Conservation (phyloP, 495 filamentous ascomycete species). For the Pseudoneurospora amorphoporcata region DNA sequence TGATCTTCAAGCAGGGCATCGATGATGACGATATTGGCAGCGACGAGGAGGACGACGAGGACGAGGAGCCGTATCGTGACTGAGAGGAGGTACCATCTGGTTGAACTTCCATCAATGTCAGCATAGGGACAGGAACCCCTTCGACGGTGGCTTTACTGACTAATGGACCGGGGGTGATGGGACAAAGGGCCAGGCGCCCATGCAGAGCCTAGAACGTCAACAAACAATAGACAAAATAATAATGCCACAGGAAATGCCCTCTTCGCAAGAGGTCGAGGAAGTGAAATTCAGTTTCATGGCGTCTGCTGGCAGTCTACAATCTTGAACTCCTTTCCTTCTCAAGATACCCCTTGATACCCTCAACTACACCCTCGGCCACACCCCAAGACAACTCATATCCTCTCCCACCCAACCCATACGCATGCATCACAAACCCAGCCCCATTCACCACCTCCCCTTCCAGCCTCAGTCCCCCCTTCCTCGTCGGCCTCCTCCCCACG, state of each 20-base stretch:
- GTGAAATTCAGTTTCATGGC: background rate
- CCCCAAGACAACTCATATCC: slow-evolving; percentile 46
- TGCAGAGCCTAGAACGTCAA: background rate
- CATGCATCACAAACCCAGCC: slow-evolving; percentile 42
- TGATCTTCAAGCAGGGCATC: slow-evolving; percentile 44
- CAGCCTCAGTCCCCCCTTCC: slow-evolving; percentile 31
- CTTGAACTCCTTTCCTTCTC: slow-evolving; percentile 1
- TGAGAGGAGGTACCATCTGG: background rate
- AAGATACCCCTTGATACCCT: slow-evolving; percentile 19
- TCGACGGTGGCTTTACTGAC: background rate
- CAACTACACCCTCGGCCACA: slow-evolving; percentile 30
- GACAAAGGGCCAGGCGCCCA: background rate
- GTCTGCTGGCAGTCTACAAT: slow-evolving; percentile 1
- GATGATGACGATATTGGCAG: slow-evolving; percentile 13
- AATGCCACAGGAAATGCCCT: background rate
- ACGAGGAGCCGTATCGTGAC: background rate
- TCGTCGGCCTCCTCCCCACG: slow-evolving; percentile 28
- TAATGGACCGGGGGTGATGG: background rate
- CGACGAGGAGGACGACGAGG: slow-evolving; percentile 22
- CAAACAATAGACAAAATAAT: background rate
- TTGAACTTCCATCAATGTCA: background rate
- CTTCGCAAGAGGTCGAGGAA: background rate
- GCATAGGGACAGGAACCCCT: background rate
- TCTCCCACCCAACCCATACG: slow-evolving; percentile 52
- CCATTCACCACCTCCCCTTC: slow-evolving; percentile 31